Base-by-base conservation (phyloP, 228 moss, liverwort and hornwort genomes). In the Sphagnum magellanicum region DNA sequence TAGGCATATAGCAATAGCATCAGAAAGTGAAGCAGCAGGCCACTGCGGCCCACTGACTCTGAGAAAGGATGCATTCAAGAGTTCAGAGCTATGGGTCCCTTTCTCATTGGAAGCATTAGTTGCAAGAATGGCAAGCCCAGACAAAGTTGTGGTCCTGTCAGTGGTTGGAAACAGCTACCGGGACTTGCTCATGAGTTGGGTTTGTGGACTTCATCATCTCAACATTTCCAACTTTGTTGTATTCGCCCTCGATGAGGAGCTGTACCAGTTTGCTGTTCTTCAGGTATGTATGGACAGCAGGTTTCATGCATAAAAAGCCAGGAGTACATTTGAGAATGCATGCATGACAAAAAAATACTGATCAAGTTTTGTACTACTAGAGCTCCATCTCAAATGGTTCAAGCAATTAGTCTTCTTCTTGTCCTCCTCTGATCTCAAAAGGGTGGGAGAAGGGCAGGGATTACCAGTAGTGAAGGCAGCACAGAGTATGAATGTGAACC, bases 181-280 rank as follows among this genome's bases (percentile, higher is more conserved):
- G 50, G 84, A 87, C 60, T 85, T 98, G 90, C 92, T 98, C 53
- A 92, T 98, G 98, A 98, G 93, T 73, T 94, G 98, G 98, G 89
- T 90, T 72, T 98, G 98, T 72, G 82, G 98, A 65, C 78, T 98
- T 68, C 88, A 87, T 52, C 84, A 88, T 60, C 89, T 94, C n/a
- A 79, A 83, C 63, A 74, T 98, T 60, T 89, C 87, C 58, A 98
- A 92, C 64, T 94, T 83, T 74, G 65, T 98, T 67, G 92, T 98
- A 6, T 86, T 81, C 52, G 92, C 98, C 59, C 78, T 98, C 16
- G 94, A 98, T 70, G 83, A 98, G 64, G 98, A 98, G 59, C 78
- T 98, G 50, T 90, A 92, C 77, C 84, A 78, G 63, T 86, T 90
- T 72, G 93, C 94, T 66, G 78, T 86, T 65, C 81, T 79, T 55